Base-by-base conservation (phyloP, 345 rosid genomes). In the Gossypium australe region DNA sequence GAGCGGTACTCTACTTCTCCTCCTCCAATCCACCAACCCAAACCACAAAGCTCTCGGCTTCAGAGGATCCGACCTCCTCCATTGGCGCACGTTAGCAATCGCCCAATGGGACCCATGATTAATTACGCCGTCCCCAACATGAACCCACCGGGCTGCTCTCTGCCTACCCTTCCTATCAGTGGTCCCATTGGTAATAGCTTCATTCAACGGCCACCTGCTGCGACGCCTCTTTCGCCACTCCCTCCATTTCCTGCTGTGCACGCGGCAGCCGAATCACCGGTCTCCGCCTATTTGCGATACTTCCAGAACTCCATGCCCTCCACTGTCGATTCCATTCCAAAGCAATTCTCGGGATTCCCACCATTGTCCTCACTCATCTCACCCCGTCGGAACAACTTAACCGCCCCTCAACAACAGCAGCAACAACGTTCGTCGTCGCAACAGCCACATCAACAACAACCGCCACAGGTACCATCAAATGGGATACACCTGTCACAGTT, bases 11-110 rank as follows among this genome's bases (percentile, higher is more conserved):
- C 93, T 13, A 76, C 92, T 16, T 94, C 97, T 14, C 96, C 98
- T 7, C 94, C 92, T 9, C 97, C 90, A 27, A 84, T 88, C 73
- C 90, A 88, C 18, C 86, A 86, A 0, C 92, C 97, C 1, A 90
- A 87, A 60, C 88, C 94, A 1, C 94, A 87, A 9, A 91, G 90
- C 78, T 88, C 97, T 41, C 97, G 98, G 70, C 82, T 95, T 48
- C 97, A 95, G 72, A 88, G 94, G 74, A 95, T 93, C 70, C 97
- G 98, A 11, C 98, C 99, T 77, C 98, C 97, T 6, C 98, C 99
- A 2, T 79, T 95, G 34, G 87, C 85, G 11, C 91, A 90, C 10
- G 72, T 95, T 79, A 79, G 76, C 82, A 87, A 84, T 78, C 98
- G 91, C 5, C 98, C 98, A 1, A 85, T 25, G 6, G 11, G 91